These are phyloP conservation scores for Pseudogymnoascus verrucosus DNA, from an alignment of 2,329 filamentous ascomycete species.

Conservation along the genomic window DNA sequence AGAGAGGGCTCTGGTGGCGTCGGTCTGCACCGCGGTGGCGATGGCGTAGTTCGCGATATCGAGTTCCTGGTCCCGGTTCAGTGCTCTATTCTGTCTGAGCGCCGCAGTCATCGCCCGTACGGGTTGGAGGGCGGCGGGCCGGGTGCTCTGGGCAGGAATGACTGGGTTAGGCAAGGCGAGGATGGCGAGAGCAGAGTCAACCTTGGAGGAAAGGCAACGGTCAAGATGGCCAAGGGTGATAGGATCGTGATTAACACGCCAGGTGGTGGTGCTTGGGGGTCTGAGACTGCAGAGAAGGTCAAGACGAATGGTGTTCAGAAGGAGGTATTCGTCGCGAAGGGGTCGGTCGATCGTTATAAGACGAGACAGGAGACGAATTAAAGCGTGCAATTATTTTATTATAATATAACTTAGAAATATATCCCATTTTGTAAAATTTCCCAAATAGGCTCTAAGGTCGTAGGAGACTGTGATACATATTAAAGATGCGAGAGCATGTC, in stretches of 20 bases:
- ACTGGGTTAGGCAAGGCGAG: slow-evolving; percentile 62
- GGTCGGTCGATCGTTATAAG: neutral
- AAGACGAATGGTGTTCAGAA: neutral
- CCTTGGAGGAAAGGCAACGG: slow-evolving; percentile 19
- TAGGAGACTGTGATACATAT: neutral
- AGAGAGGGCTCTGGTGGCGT: slow-evolving; percentile 52
- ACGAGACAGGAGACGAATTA: neutral
- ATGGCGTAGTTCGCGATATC: slow-evolving; percentile 69
- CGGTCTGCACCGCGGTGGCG: slow-evolving; percentile 59
- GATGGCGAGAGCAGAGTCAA: slow-evolving; percentile 15
- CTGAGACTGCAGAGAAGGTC: neutral
- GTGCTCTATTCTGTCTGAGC: slow-evolving; percentile 67
- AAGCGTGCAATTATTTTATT: neutral
- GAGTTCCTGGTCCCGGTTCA: slow-evolving; percentile 69
- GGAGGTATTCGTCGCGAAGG: neutral
- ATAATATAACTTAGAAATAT: neutral
- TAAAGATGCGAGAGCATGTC: no score
- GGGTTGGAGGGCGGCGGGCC: slow-evolving; percentile 75
- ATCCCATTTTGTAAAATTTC: neutral
- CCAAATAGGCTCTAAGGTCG: neutral
- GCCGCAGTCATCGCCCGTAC: slow-evolving; percentile 68
- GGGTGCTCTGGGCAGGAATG: slow-evolving; percentile 67
- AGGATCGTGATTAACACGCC: slow-evolving; percentile 19
- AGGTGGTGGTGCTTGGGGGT: slow-evolving; percentile 21
- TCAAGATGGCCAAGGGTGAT: slow-evolving; percentile 17